phyloP scores from a whole-genome alignment of 768 basidiomycete species.

The Naganishia vaughanmartiniae region DNA sequence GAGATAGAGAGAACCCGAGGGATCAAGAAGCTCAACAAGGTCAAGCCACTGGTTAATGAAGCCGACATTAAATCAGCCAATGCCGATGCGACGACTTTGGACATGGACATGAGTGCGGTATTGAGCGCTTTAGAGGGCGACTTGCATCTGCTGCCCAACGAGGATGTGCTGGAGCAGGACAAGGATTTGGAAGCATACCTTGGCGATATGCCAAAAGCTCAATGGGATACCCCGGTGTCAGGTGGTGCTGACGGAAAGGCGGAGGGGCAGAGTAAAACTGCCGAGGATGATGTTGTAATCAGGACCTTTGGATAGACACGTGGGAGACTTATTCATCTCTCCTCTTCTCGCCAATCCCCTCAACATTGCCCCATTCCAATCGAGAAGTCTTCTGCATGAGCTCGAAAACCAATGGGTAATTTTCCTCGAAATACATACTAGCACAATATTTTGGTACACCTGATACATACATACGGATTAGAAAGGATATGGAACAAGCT shows the following conservation, averaged over 20 bases:
- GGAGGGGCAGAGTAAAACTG: not conserved
- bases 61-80: not conserved
- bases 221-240: not conserved
- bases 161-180: not conserved
- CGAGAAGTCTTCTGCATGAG: not conserved
- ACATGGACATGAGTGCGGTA: not conserved
- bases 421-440: not conserved
- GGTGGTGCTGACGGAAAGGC: not conserved
- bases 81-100: not conserved
- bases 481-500: not conserved
- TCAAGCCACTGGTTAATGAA: slow-evolving; percentile 17
- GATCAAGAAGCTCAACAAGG: slow-evolving; percentile 40
- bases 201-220: not conserved
- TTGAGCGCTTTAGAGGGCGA: not conserved
- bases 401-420: not conserved
- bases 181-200: slow-evolving; percentile 2
- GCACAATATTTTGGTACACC: slow-evolving; percentile 7
- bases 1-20: slow-evolving; percentile 42
- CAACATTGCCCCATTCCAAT: not conserved
- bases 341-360: no score
- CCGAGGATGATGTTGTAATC: not conserved
- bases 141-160: no score
- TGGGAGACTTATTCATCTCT: not conserved
- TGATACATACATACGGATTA: not conserved
- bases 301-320: not conserved